Conservation (phyloP, 352 stramenopile species). For the Phytophthora pinifolia region DNA sequence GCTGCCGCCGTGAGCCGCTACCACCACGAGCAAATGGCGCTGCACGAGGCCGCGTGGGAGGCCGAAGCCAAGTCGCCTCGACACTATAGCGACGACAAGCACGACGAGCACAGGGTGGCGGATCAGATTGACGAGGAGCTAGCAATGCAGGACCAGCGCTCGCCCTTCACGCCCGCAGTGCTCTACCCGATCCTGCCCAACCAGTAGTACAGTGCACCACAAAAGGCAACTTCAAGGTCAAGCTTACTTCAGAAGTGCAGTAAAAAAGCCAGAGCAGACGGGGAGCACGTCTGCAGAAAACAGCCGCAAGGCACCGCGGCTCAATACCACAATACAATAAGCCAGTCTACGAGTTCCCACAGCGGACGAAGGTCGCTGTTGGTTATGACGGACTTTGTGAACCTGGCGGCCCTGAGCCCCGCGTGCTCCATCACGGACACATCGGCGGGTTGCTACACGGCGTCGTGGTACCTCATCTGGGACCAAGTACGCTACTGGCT, state of each 20-base stretch:
- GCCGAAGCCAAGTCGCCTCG: not conserved
- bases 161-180: conserved; percentile 53
- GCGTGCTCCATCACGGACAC: conserved; percentile 65
- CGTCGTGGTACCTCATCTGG: conserved; percentile 82
- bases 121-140: conserved; percentile 19
- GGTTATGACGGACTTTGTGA: conserved; percentile 20
- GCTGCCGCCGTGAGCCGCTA: conserved; percentile 23
- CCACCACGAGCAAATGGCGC: conserved; percentile 18
- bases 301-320: conserved; percentile 4
- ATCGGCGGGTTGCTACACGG: conserved; percentile 67
- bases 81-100: conserved; percentile 29
- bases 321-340: not conserved
- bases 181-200: conserved; percentile 61
- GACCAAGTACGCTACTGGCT: conserved; percentile 80
- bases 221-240: conserved; percentile 8
- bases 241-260: conserved; percentile 12
- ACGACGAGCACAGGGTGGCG: conserved; percentile 30
- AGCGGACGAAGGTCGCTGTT: not conserved
- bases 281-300: conserved; percentile 11
- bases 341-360: conserved; percentile 13
- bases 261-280: conserved; percentile 24
- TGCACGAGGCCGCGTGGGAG: conserved; percentile 10
- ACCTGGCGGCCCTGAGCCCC: conserved; percentile 5
- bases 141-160: conserved; percentile 26
- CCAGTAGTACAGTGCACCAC: conserved; percentile 12